Base-by-base conservation (phyloP, 148 eudicot genomes). In the Amaranthus hypochondriacus region DNA sequence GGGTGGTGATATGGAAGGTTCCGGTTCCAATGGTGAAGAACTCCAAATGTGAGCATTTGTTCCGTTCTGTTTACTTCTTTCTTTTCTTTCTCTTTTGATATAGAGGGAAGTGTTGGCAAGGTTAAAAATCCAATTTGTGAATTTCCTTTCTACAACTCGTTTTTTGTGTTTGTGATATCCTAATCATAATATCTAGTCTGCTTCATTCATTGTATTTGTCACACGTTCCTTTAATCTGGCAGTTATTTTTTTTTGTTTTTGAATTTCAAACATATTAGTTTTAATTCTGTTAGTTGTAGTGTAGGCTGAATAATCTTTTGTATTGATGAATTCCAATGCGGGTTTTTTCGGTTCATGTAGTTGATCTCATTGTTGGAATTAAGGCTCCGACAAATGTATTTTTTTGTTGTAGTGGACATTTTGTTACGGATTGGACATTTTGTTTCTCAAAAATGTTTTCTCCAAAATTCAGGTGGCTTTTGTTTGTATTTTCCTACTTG, bases 11-110 rank as follows among this genome's bases (percentile, higher is more conserved):
- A 87, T 85, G 21, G 98, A 95, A 81, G 97, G 98, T 75, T 90
- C 96, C 14, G 98, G 98, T 58, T 95, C 98, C 48, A 95, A 95
- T 82, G 96, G 96, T 57, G 98, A 92, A 88, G 98, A 95, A 84
- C 80, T 95, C 56, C 98, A 89, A 85, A 86, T 91, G 98, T 94
- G 84, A 88, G 97, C 74, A 82, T 75, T 60, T 73, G 46, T 72
- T 61, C 18, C 47, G 28, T 70, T 11, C 18, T 28, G 39, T 58
- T 48, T 59, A 7, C 52, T 39, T 28, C 60, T 4, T 73, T 15
- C n/a, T 73, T 15, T 7, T 68, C 11, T 15, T 18, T 18, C 3
- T 51, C 10, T 48, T 56, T 56, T 10, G 11, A 11, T 8, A 56
- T 8, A 18, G 56, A 28, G 39, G 39, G 39, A 28, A 28, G 39